phyloP scores from a whole-genome alignment of 2,329 filamentous ascomycete species.

The Trichoderma lentiforme region DNA sequence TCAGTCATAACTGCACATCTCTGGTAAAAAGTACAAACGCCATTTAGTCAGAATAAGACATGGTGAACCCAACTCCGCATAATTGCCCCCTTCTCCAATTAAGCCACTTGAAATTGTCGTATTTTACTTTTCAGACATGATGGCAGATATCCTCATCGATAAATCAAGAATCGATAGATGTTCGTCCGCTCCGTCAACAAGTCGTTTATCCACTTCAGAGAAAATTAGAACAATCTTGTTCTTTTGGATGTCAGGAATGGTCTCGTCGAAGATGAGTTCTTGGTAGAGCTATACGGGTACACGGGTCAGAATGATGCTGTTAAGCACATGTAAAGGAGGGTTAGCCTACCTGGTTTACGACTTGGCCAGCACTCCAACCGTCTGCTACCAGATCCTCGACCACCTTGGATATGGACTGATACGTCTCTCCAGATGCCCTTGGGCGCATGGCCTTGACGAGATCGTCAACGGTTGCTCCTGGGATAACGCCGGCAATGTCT shows the following conservation, averaged over 20 bases:
- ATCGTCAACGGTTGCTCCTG: constrained; percentile 64
- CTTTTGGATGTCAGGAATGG: constrained; percentile 80
- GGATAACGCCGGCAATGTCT: constrained; percentile 95
- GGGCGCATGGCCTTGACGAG: constrained; percentile 76
- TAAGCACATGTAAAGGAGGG: constrained; percentile 3
- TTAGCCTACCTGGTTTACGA: constrained; percentile 67
- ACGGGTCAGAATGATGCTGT: constrained; percentile 18
- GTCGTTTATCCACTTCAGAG: constrained; percentile 88
- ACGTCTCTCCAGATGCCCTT: constrained; percentile 59
- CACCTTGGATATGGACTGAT: constrained; percentile 70
- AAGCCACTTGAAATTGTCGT: background rate
- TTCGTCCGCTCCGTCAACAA: constrained; percentile 94
- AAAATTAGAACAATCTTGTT: constrained; percentile 86
- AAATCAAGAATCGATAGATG: constrained; percentile 88
- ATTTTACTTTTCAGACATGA: constrained; percentile 52
- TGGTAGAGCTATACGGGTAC: constrained; percentile 66
- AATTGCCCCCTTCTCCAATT: background rate
- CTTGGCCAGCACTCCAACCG: constrained; percentile 92
- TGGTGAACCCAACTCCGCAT: constrained; percentile 1
- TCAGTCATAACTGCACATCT: background rate
- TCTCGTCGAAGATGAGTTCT: constrained; percentile 76
- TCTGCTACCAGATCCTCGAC: constrained; percentile 92
- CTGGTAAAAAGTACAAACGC: constrained; percentile 14
- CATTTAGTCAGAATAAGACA: constrained; percentile 3
- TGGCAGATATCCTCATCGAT: constrained; percentile 72